Evolutionary conservation across 768 basidiomycete species (phyloP).

Genomic region (Gyrodon lividus): DNA sequence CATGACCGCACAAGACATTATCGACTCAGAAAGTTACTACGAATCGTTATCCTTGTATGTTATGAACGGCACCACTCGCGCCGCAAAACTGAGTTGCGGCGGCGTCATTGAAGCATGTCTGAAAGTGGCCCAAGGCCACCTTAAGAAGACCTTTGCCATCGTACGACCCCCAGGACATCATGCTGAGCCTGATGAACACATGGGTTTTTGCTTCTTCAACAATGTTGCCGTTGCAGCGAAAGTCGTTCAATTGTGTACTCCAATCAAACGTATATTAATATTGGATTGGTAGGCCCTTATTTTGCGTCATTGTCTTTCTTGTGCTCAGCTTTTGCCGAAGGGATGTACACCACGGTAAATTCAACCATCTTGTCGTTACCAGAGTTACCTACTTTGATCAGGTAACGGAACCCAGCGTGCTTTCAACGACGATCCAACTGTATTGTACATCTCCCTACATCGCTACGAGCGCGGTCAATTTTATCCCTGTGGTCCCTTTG

Average conservation of each 20-base stretch:
- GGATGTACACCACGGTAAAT: slow-evolving; percentile 91
- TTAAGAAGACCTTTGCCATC: slow-evolving; percentile 90
- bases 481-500: slow-evolving; percentile 92
- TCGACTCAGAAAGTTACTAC: slow-evolving; percentile 78
- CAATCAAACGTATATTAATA: slow-evolving; percentile 81
- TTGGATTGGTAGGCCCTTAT: slow-evolving; percentile 81
- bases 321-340: slow-evolving; percentile 39
- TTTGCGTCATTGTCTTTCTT: slow-evolving; percentile 1
- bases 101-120: slow-evolving; percentile 91
- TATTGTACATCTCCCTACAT: slow-evolving; percentile 93
- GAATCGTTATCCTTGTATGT: slow-evolving; percentile 93
- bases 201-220: slow-evolving; percentile 99
- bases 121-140: slow-evolving; percentile 75
- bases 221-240: slow-evolving; percentile 93
- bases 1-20: slow-evolving; percentile 72
- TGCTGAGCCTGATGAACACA: slow-evolving; percentile 95
- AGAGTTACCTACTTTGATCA: slow-evolving; percentile 31
- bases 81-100: slow-evolving; percentile 88
- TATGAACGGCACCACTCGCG: slow-evolving; percentile 76
- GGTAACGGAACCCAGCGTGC: slow-evolving; percentile 98
- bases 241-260: slow-evolving; percentile 69
- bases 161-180: slow-evolving; percentile 98
- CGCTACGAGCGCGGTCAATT: slow-evolving; percentile 90
- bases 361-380: background rate
- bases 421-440: slow-evolving; percentile 88